Evolutionary conservation across 2,329 filamentous ascomycete genomes (phyloP).

Genomic region (Aspergillus pseudoglaucus): DNA sequence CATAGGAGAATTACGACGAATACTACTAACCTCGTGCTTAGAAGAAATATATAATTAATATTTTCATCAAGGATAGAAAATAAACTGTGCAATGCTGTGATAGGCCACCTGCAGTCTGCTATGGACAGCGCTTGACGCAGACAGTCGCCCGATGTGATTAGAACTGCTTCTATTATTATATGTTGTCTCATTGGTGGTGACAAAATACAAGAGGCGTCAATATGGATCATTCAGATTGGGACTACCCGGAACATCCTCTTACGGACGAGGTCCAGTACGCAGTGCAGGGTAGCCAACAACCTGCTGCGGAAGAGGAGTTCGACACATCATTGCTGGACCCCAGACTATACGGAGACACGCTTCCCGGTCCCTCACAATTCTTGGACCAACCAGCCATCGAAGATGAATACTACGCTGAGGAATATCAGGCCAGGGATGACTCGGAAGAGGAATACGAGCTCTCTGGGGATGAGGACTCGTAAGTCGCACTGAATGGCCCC

Average conservation of each 20-base stretch:
- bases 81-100: too few species aligned
- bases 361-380: conserved; percentile 9
- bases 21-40: too few species aligned
- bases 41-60: too few species aligned
- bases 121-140: too few species aligned
- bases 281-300: conserved; percentile 20
- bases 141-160: background rate
- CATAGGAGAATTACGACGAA: too few species aligned
- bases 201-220: background rate
- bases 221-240: conserved; percentile 9
- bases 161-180: background rate
- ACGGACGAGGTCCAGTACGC: conserved; percentile 21
- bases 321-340: conserved; percentile 26
- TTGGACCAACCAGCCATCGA: conserved; percentile 9
- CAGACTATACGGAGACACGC: conserved; percentile 23
- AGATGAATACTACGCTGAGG: conserved; percentile 6
- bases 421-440: conserved; percentile 6
- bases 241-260: conserved; percentile 10
- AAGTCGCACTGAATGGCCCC: background rate
- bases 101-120: too few species aligned
- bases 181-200: background rate
- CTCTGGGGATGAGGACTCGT: conserved; percentile 17
- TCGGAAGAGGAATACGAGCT: conserved; percentile 20
- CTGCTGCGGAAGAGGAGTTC: conserved; percentile 8
- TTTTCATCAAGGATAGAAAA: too few species aligned